Conservation (phyloP, 2,329 filamentous ascomycete species). For the Nothomitra cinnamomea region DNA sequence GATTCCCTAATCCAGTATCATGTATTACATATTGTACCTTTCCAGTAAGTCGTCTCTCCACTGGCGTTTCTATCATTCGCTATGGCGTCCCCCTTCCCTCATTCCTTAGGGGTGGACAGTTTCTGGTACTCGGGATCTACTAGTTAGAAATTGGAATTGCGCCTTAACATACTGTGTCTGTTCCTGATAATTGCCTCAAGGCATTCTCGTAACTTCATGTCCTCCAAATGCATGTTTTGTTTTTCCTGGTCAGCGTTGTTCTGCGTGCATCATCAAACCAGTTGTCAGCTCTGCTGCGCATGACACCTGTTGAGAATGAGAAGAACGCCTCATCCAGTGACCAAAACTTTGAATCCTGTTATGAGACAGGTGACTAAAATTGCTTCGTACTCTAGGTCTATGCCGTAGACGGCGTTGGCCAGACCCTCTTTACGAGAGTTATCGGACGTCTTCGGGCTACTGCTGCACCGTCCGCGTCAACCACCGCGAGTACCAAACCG, state of each 20-base stretch:
- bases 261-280: neutral
- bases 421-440: conserved; percentile 76
- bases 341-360: neutral
- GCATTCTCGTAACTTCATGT: conserved; percentile 10
- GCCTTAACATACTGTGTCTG: neutral
- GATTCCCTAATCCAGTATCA: conserved; percentile 18
- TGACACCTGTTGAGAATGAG: neutral
- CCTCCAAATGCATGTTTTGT: conserved; percentile 23
- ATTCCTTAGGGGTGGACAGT: conserved; percentile 13
- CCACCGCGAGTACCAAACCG: conserved; percentile 89
- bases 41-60: conserved; percentile 26
- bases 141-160: conserved; percentile 3
- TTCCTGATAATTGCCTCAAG: neutral
- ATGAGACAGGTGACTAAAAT: conserved; percentile 20
- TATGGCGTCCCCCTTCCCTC: conserved; percentile 14
- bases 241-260: neutral
- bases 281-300: neutral
- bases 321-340: neutral
- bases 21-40: conserved; percentile 36
- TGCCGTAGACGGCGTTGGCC: conserved; percentile 90
- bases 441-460: conserved; percentile 56
- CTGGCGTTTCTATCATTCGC: neutral
- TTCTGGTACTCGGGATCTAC: neutral
- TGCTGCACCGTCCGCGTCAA: conserved; percentile 88
- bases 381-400: conserved; percentile 44